Evolutionary conservation across 768 basidiomycete species (phyloP), one percentile per base, ranked within the genome.

Genomic region (Suillus americanus): DNA sequence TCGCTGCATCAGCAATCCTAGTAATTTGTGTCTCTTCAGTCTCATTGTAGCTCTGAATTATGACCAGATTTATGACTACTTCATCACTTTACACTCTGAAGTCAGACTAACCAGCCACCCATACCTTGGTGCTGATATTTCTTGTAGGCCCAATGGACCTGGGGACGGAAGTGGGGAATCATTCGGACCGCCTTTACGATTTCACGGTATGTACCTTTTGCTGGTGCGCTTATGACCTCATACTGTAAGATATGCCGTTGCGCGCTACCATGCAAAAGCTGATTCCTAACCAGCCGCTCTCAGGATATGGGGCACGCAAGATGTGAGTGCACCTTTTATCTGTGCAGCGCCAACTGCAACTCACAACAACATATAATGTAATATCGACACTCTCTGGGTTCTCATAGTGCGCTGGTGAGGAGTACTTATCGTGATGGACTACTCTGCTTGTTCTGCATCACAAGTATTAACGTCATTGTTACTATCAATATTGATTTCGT

Each of bases 141-240:
- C 2, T 33, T 3, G 20, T n/a, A 74, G 73, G 69, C 74, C 8
- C 60, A 67, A 62, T 57, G 66, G 56, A 60, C 40, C 30, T 50
- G 60, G 63, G 59, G 57, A 50, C 45, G 45, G 43, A 64, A 61
- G 45, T 64, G 63, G 63, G 59, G 48, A 14, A n/a, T 64, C 20
- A 40, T 50, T 20, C 60, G 63, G 5, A 38, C 8, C n/a, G 8
- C 38, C 23, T 64, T 64, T 13, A 35, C 45, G n/a, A 14, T 61
- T 23, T 64, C 63, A 41, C 60, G 63, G 33, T 64, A 64, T 61
- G 12, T 12, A 40, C 40, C 63, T 30, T 50, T 64, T 43, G 56
- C 63, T 37, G 63, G 41, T 62, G 60, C 60, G 10, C 20, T 61
- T 20, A 62, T 64, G 63, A 64, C 63, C 38, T 43, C 59, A 3